Evolutionary conservation across 1,139 yeast genomes (phyloP).

Genomic region (Pichia sp.): DNA sequence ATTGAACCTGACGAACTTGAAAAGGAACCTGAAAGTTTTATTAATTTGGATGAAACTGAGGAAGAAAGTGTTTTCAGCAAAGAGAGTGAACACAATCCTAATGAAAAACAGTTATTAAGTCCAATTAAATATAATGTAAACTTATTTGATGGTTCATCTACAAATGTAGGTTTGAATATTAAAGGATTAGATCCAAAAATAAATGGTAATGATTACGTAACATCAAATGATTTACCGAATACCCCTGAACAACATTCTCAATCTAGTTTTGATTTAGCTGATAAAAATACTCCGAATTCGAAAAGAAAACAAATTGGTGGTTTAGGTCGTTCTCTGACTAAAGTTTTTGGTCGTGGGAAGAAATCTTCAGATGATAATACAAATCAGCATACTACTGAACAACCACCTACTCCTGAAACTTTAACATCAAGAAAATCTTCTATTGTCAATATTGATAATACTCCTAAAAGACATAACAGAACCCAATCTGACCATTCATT

Average conservation of each 20-base stretch:
- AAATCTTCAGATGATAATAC: conserved; percentile 18
- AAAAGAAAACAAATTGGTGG: conserved; percentile 20
- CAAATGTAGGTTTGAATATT: conserved; percentile 9
- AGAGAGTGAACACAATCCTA: conserved; percentile 1
- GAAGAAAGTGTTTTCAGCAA: conserved; percentile 17
- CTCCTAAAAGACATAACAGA: conserved; percentile 21
- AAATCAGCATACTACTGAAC: conserved; percentile 1
- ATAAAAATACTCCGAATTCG: conserved; percentile 16
- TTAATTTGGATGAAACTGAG: conserved; percentile 22
- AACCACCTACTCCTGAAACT: conserved; percentile 13
- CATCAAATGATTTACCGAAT: not conserved
- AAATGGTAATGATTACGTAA: not conserved
- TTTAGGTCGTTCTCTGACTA: conserved; percentile 27
- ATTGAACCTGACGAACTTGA: conserved; percentile 9
- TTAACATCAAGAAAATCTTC: conserved; percentile 13
- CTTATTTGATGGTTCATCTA: not conserved
- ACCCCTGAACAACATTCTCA: conserved; percentile 8
- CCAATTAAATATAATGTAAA: conserved; percentile 13
- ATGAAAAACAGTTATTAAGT: conserved; percentile 8
- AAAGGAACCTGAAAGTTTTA: conserved; percentile 23
- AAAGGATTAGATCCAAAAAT: conserved; percentile 2
- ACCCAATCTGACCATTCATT: conserved; percentile 34
- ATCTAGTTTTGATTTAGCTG: conserved; percentile 1
- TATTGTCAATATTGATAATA: not conserved
- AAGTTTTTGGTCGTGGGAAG: conserved; percentile 30